Base-by-base conservation (phyloP, 2,329 filamentous ascomycete genomes). In the Talaromyces rugulosus region DNA sequence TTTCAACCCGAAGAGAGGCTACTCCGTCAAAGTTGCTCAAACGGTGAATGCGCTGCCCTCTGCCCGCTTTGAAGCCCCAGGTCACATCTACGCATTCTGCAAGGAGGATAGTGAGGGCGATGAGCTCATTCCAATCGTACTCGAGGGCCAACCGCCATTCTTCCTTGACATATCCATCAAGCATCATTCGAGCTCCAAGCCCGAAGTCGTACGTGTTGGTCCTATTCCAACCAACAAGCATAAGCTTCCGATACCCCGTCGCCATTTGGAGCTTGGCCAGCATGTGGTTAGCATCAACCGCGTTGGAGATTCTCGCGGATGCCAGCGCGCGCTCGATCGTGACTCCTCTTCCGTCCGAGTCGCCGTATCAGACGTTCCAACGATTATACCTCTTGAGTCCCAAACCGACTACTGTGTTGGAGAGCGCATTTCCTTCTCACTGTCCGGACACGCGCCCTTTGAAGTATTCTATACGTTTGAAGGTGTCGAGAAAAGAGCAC, bases 21-120 rank as follows among this genome's bases (percentile, higher is more conserved):
- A 82, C 23, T 85, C 89, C 5, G 74, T 97, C 36, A 81, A 85
- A 12, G 81, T 99, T 34, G 86, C 89, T 67, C 95, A 99, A 75
- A 89, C 84, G 28, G 92, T 99, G 56, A 89, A 96, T 70, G 84
- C 91, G 14, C 90, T 89, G 62, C 95, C 95, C 1, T 86, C 88
- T 2, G 95, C 93, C 4, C 82, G 84, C 5, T 99, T 99, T 72
- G 83, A 85, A 62, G 91, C 91, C 67, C 91, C 93, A 3, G 93
- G 93, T 16, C 95, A 95, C 75, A 93, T 91, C 0, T 97, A 97
- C 81, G 96, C 95, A 73, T 96, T 94, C 77, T 99, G 95, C 78
- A 89, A 92, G 74, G 88, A 92, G 62, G 91, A 96, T 69, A 85
- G 89, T 57, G 86, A 87, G 59, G 86, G 88, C 34, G 91, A 96